A percentile compares a stretch with the other conserved stretches of the same genome.
These are phyloP conservation scores for Cyclotella sp. DNA, from an alignment of 108 stramenopile species.

Conservation along the genomic window DNA sequence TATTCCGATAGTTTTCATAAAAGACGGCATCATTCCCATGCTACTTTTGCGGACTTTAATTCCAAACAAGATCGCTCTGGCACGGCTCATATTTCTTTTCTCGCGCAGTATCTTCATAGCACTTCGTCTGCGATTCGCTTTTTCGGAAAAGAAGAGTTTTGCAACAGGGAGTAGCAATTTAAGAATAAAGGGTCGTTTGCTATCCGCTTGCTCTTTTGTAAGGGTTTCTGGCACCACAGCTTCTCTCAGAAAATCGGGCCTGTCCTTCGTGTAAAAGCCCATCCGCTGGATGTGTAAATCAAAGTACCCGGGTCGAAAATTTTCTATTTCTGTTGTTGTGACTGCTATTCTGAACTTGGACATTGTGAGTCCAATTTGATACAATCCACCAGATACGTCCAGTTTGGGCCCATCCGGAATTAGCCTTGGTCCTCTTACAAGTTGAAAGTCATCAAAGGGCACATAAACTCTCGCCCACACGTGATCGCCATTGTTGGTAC, in stretches of 20 bases:
- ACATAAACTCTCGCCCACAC: conserved; percentile 63
- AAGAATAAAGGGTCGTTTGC: conserved; percentile 60
- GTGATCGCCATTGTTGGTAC: conserved; percentile 15
- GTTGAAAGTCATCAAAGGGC: conserved; percentile 67
- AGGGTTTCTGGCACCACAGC: conserved; percentile 48
- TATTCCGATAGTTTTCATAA: conserved; percentile 46
- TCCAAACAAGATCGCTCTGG: conserved; percentile 61
- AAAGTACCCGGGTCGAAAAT: conserved; percentile 84
- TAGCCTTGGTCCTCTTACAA: conserved; percentile 73
- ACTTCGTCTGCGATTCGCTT: conserved; percentile 70
- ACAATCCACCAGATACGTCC: conserved; percentile 66
- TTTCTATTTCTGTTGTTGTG: conserved; percentile 65
- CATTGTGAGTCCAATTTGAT: conserved; percentile 81
- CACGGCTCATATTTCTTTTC: conserved; percentile 56
- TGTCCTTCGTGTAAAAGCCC: conserved; percentile 53
- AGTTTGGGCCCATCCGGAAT: conserved; percentile 68
- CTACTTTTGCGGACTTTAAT: conserved; percentile 46
- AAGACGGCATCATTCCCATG: conserved; percentile 51
- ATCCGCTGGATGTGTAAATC: conserved; percentile 72
- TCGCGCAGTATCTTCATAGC: conserved; percentile 70
- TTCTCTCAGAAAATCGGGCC: not conserved
- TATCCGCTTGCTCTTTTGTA: conserved; percentile 59
- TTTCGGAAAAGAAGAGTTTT: conserved; percentile 72
- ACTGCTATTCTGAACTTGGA: conserved; percentile 69
- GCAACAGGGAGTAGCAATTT: conserved; percentile 70